Conservation (phyloP, 2,329 filamentous ascomycete genomes). For the Ophiostoma perfectum region DNA sequence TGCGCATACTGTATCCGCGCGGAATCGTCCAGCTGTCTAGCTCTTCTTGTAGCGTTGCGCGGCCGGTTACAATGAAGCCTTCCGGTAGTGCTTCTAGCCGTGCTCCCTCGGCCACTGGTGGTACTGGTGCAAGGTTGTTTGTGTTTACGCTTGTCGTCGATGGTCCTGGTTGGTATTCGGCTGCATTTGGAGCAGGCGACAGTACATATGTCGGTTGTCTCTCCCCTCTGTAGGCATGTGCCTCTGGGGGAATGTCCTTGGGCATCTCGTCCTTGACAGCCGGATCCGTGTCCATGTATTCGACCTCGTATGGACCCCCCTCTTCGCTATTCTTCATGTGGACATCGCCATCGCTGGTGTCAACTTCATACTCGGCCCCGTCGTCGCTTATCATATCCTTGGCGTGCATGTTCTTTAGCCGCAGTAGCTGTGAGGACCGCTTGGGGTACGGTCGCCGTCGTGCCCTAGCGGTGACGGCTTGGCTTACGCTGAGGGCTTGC, state of each 20-base stretch:
- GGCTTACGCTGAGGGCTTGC: neutral
- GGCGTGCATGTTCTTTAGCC: slow-evolving; percentile 9
- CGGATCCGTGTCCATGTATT: neutral
- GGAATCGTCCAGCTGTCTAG: slow-evolving; percentile 36
- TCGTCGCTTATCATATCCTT: neutral
- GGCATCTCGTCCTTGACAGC: neutral
- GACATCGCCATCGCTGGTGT: neutral
- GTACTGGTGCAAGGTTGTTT: neutral
- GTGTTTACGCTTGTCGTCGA: too few relatives aligned
- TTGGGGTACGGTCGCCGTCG: neutral
- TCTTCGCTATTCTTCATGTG: neutral
- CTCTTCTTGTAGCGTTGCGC: slow-evolving; percentile 35
- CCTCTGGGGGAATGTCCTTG: neutral
- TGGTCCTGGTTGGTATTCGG: too few relatives aligned
- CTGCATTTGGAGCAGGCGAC: neutral
- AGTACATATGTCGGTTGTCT: neutral
- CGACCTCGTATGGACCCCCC: neutral
- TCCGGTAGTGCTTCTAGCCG: slow-evolving; percentile 34
- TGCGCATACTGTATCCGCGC: slow-evolving; percentile 38
- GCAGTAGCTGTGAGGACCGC: neutral
- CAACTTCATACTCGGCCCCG: neutral
- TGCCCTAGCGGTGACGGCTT: neutral
- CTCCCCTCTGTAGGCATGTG: neutral
- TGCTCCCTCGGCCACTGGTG: neutral
- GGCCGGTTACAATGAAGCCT: slow-evolving; percentile 33